Base-by-base conservation (phyloP, 225 moss, liverwort and hornwort genomes). In the Antitrichia curtipendula region DNA sequence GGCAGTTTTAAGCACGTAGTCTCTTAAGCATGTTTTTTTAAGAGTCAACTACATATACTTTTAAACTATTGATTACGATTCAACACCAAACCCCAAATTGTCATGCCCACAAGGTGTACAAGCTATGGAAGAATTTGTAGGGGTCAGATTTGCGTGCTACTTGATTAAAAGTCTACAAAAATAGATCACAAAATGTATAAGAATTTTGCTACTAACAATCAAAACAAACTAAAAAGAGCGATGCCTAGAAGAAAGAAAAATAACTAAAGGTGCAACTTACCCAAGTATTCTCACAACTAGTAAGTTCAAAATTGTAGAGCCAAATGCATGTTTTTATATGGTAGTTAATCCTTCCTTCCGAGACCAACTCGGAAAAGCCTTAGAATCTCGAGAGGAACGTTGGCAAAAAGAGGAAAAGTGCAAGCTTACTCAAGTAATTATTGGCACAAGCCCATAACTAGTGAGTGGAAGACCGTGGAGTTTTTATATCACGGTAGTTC, bases 81-180 rank as follows among this genome's bases (percentile, higher is more conserved):
- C 14, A 29, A 47, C 6, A 29, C 18, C 0, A 31, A 31, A 17
- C 5, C 12, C 45, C 45, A 45, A 47, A 52, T 3, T 49, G 1
- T 50, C 20, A 31, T 47, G 32, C 5, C 2, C 3, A 32, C 12
- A 8, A 74, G 25, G 9, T 70, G 8, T 13, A 71, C 5, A 28
- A 16, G 4, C 8, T 71, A 28, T 3, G 19, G 19, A 73, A 73
- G 31, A 31, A 19, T 47, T 53, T 22, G 18, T 34, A 43, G 32
- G 9, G 13, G 11, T 21, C 0, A 4, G 3, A 32, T 49, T 32
- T 50, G 32, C 0, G 0, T 20, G 10, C 32, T 74, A 19, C 14
- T 45, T 29, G 7, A 31, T 73, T 7, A 47, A 7, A 11, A 1
- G 11, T 47, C 29, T 75, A 21, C 4, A 2, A 20, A 80, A 60